Evolutionary conservation across 2,329 filamentous ascomycete species (phyloP).

Genomic region (Cladorrhinum sp.): DNA sequence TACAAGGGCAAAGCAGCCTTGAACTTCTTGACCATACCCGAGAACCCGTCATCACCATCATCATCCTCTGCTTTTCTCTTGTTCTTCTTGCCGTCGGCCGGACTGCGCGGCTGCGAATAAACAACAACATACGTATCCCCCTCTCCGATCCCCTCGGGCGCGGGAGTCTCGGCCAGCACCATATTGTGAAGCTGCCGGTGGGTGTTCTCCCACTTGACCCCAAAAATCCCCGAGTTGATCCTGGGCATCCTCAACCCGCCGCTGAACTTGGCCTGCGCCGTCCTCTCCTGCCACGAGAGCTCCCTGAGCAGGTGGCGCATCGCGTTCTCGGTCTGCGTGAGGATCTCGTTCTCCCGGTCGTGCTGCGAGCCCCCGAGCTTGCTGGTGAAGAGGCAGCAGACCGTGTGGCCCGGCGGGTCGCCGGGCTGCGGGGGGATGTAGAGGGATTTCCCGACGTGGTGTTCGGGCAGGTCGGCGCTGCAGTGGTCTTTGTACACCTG

Average conservation of each 20-base stretch:
- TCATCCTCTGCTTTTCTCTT: background rate
- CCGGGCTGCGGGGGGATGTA: slow-evolving; percentile 20
- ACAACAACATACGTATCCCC: background rate
- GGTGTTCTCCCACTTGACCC: slow-evolving; percentile 22
- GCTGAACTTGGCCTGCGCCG: background rate
- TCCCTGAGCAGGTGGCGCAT: slow-evolving; percentile 22
- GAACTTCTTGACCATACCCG: too few relatives aligned
- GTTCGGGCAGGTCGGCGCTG: slow-evolving; percentile 4
- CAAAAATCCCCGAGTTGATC: slow-evolving; percentile 24
- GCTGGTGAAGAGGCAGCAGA: slow-evolving; percentile 24
- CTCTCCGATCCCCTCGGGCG: background rate
- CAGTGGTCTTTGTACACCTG: slow-evolving; percentile 20
- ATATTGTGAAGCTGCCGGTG: slow-evolving; percentile 16
- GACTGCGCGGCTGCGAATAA: background rate
- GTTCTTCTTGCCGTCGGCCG: background rate
- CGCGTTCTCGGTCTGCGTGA: slow-evolving; percentile 15
- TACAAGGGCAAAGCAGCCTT: too few relatives aligned
- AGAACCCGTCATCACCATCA: too few relatives aligned
- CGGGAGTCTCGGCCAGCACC: slow-evolving; percentile 1
- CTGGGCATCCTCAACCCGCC: slow-evolving; percentile 25
- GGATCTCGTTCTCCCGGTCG: slow-evolving; percentile 18
- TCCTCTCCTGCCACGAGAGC: slow-evolving; percentile 13
- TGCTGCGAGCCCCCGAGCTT: slow-evolving; percentile 5
- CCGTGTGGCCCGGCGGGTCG: slow-evolving; percentile 12
- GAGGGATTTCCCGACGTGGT: slow-evolving; percentile 21